Conservation (phyloP, 108 stramenopile species). For the Nitzschia sp. region DNA sequence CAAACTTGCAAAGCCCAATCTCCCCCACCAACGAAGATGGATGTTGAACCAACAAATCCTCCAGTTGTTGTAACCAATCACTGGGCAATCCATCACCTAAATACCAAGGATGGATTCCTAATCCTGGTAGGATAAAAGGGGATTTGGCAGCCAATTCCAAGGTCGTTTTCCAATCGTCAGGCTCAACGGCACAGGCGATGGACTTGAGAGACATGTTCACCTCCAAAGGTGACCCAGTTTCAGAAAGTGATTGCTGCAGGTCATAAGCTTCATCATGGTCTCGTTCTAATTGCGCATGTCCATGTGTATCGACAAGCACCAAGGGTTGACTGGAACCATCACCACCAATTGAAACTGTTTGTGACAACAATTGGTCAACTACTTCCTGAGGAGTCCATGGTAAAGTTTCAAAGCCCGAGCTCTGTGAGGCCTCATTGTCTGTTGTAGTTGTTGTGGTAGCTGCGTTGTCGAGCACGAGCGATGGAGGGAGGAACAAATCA, state of each 20-base stretch:
- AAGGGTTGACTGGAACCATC: conserved; percentile 3
- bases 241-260: not conserved
- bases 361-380: conserved; percentile 5
- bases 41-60: conserved; percentile 54
- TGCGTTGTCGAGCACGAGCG: not conserved
- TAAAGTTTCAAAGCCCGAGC: not conserved
- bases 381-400: conserved; percentile 16
- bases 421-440: not conserved
- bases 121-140: conserved; percentile 40
- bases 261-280: conserved; percentile 41
- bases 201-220: conserved; percentile 32
- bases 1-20: conserved; percentile 82
- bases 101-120: conserved; percentile 87
- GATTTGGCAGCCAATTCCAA: conserved; percentile 53
- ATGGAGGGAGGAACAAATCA: conserved; percentile 45
- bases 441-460: conserved; percentile 4
- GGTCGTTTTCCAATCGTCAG: conserved; percentile 62
- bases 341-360: not conserved
- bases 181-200: conserved; percentile 66
- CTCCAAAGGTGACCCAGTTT: not conserved
- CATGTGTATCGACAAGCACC: conserved; percentile 73
- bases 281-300: conserved; percentile 74
- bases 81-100: conserved; percentile 24
- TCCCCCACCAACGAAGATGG: conserved; percentile 72
- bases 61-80: conserved; percentile 58